Evolutionary conservation across 2,329 filamentous ascomycete species (phyloP), one percentile per base, ranked within the genome.

Genomic region (Chaetothyriales sp.): DNA sequence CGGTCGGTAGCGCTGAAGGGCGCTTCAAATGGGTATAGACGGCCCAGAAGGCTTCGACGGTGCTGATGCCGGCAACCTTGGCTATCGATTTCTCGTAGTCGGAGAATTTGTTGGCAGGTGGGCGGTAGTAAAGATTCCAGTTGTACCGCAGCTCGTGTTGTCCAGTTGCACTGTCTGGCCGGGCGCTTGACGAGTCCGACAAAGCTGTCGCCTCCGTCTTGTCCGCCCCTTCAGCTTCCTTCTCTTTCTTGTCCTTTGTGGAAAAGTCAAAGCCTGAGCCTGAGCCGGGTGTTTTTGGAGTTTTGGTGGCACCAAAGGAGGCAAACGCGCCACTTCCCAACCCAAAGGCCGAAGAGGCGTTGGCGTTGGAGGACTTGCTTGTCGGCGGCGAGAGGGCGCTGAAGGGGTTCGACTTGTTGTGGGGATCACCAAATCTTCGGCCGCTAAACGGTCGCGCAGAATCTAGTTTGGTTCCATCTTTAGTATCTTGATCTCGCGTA

Each of bases 51-150:
- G 92, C 85, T 69, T 96, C 88, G 47, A 79, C 87, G 5, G 86
- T 87, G 53, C 77, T 77, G 63, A 94, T 86, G 51, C 78, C 78
- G 60, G 86, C 90, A 63, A 96, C 80, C 42, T 88, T 80, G 62
- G 92, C 84, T 55, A 94, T 81, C 5, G 90, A 96, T 70, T 96
- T 95, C 68, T 98, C 92, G 67, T 98, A 98, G 68, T 96, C 90
- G 63, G 92, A 90, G 58, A 90, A 92, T 72, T 98, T 98, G 59
- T 87, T 89, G 25, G 55, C 55, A 47, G 92, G 92, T 42, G 92
- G 92, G 53, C 92, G 80, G 70, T 93, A 98, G 88, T 92, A 96
- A 66, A 96, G 87, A 32, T 94, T 83, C 92, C 92, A 98, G 56
- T 81, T 83, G 67, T 87, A 82, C 69, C 85, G 88, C 61, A 96